phyloP scores from a whole-genome alignment of 345 rosid species.

The Psidium guajava region DNA sequence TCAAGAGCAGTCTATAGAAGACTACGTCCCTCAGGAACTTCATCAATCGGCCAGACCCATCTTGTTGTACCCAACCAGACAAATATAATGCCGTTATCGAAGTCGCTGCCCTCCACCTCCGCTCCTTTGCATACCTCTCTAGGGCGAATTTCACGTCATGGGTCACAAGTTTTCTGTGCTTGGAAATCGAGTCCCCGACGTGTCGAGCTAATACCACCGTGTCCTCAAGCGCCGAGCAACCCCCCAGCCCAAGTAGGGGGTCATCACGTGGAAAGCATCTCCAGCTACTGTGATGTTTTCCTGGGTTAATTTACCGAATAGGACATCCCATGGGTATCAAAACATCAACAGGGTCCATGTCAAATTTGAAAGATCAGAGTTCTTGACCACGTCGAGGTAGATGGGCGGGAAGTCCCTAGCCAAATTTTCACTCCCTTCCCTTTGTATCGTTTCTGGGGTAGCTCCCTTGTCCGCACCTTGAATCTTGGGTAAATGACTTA shows the following conservation, averaged over 20 bases:
- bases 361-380: constrained; percentile 14
- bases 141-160: constrained; percentile 1
- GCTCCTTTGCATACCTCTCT: constrained; percentile 9
- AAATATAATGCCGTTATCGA: constrained; percentile 13
- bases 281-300: constrained; percentile 25
- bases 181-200: constrained; percentile 8
- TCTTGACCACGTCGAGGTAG: constrained; percentile 9
- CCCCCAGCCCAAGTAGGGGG: constrained; percentile 33
- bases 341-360: constrained; percentile 17
- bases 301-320: constrained; percentile 18
- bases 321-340: constrained; percentile 20
- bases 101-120: constrained; percentile 6
- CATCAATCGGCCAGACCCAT: constrained; percentile 16
- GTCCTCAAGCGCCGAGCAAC: constrained; percentile 23
- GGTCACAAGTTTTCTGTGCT: neutral
- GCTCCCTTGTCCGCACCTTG: neutral
- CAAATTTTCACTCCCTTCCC: constrained; percentile 3
- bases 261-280: constrained; percentile 45
- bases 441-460: constrained; percentile 2
- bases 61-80: constrained; percentile 26
- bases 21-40: constrained; percentile 9
- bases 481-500: neutral
- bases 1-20: neutral
- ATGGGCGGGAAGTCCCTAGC: constrained; percentile 12
- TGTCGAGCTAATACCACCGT: constrained; percentile 23